Evolutionary conservation across 1,139 yeast species (phyloP), one percentile per base, ranked within the genome.

Genomic region (Debaryomyces subglobosus): DNA sequence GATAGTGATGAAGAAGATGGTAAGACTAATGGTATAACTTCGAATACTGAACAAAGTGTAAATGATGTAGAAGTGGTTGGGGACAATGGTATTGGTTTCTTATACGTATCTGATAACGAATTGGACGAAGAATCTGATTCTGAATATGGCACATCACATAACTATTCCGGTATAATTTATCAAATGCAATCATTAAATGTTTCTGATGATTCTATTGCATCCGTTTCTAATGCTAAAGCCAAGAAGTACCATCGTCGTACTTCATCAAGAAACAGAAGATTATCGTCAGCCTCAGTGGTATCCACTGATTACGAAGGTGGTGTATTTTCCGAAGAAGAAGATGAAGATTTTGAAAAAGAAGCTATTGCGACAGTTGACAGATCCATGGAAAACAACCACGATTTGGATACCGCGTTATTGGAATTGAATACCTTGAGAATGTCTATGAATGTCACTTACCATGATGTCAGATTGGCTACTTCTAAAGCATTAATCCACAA

Each of bases 381-480:
- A 62, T 95, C 99, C 0, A 81, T 94, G 65, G 94, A 88, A 57
- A 88, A 92, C 62, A 88, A 90, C 63, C 99, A 94, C 67, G 96
- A 89, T 60, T 78, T 90, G 52, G 98, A 94, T 62, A 92, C 96
- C 10, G 97, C 99, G 0, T 73, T 90, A 57, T 74, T 95, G 55
- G 99, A 94, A 68, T 79, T 94, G 61, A 92, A 92, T 64, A 94
- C 99, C 0, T 77, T 95, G 61, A 82, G 98, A 69, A 94, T 95
- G 99, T 89, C 97, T 56, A 87, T 92, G 94, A 91, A 94, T 64
- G 98, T 91, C 12, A 81, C 95, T 0, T 94, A 94, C 66, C 96
- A 89, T 61, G 97, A 92, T 62, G 97, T 94, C 12, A 82, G 98
- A 63, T 68, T 74, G 34, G 96, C 96, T 5, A 90, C 97, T 0